Percentiles rank a stretch among this genome's conserved stretches.
Evolutionary conservation across 2,329 filamentous ascomycete genomes (phyloP).

Genomic region (Zasmidium citrigriseum): DNA sequence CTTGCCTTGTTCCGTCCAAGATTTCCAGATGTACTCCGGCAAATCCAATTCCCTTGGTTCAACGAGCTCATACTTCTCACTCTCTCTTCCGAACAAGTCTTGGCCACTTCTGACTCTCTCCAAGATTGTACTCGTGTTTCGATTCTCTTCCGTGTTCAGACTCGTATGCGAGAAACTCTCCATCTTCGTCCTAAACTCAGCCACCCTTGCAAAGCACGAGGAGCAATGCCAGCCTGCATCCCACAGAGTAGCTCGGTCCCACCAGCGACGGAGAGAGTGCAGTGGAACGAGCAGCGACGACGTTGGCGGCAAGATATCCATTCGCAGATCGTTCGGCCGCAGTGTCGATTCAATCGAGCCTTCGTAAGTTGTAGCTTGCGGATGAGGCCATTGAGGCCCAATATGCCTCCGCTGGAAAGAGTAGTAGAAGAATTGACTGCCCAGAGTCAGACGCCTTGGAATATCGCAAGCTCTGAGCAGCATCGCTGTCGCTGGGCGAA

Average conservation of each 20-base stretch:
- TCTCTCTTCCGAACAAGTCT: conserved; percentile 58
- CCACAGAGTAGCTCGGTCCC: conserved; percentile 48
- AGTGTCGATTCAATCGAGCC: conserved; percentile 49
- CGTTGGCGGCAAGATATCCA: conserved; percentile 44
- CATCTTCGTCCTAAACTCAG: conserved; percentile 58
- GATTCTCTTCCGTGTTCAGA: conserved; percentile 55
- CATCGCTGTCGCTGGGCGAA: conserved; percentile 33
- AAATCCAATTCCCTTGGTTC: conserved; percentile 55
- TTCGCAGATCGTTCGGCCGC: conserved; percentile 55
- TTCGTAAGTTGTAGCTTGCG: conserved; percentile 60
- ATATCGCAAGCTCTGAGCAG: conserved; percentile 29
- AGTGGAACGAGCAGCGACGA: conserved; percentile 48
- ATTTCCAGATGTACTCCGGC: conserved; percentile 47
- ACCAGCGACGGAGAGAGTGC: conserved; percentile 21
- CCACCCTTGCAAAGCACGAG: conserved; percentile 59
- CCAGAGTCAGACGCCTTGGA: conserved; percentile 28
- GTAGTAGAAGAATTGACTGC: conserved; percentile 32
- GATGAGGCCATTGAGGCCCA: conserved; percentile 54
- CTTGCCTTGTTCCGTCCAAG: conserved; percentile 20
- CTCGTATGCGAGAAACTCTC: conserved; percentile 57
- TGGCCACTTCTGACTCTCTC: conserved; percentile 53
- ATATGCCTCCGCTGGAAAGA: conserved; percentile 30
- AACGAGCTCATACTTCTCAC: conserved; percentile 46
- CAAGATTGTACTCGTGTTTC: conserved; percentile 52
- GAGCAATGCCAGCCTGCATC: conserved; percentile 65